Base-by-base conservation (phyloP, 768 basidiomycete species). In the Podaxis sp. region DNA sequence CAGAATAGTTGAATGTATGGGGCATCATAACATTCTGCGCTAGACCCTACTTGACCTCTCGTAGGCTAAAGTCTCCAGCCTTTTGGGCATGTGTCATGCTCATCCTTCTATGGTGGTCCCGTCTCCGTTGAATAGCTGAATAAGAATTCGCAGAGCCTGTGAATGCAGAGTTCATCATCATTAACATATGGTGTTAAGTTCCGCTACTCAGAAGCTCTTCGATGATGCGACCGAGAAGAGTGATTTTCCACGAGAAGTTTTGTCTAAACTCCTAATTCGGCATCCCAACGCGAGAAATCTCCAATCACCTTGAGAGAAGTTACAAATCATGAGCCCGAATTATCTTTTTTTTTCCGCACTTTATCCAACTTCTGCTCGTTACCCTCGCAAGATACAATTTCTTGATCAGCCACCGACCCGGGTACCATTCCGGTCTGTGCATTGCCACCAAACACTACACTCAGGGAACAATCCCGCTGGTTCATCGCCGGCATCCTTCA, bases 401-500 rank as follows among this genome's bases (percentile, higher is more conserved):
- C 43, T 43, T 27, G 58, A 12, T 68, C 56, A 71, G 25, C 69
- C 71, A 19, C 68, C 71, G 12, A 77, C 71, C 46, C 63, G 68
- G 11, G 79, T 84, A 24, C 84, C 83, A 60, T 86, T 81, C 70
- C 79, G 53, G 57, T 74, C 74, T 38, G 77, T 80, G 73, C 84
- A 86, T 74, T 81, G 81, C 47, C 71, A 77, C 73, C 77, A 77
- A 29, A 83, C 78, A 25, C 75, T 75, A 68, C 85, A 87, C 13
- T 77, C 78, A 17, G 85, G 85, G 69, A 73, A 83, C 22, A 82
- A 58, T 0, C 81, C 86, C 33, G 68, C 79, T 4, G 89, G 89
- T 68, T 90, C 89, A 60, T 90, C 79, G 0, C 87, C 88, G 1
- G 80, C 85, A 65, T 91, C 89, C 55, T 79, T 81, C 50, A 90